Percentiles rank a stretch among this genome's conserved stretches.
These are phyloP conservation scores for Suhomyces sp. DNA, from an alignment of 805 yeast species.

Conservation along the genomic window DNA sequence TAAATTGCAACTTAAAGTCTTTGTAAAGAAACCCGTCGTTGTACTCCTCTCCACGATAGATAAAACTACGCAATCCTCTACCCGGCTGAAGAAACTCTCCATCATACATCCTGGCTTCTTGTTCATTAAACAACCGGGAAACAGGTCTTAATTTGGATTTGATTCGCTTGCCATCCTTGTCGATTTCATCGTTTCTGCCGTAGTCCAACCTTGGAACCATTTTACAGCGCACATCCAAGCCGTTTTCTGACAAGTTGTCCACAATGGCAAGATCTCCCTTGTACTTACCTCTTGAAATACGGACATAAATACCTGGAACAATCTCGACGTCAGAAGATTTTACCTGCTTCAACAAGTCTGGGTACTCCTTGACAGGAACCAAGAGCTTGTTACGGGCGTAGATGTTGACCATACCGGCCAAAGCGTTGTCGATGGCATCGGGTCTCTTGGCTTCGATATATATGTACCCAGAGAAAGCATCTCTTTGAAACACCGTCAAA, in stretches of 20 bases:
- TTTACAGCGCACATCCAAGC: slow-evolving; percentile 90
- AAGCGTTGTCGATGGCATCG: slow-evolving; percentile 85
- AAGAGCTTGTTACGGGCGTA: slow-evolving; percentile 70
- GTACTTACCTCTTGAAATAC: slow-evolving; percentile 87
- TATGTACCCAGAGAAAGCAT: slow-evolving; percentile 85
- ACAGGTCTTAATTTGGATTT: slow-evolving; percentile 74
- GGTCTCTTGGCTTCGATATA: slow-evolving; percentile 93
- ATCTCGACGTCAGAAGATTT: slow-evolving; percentile 84
- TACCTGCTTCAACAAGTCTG: slow-evolving; percentile 85
- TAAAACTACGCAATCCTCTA: slow-evolving; percentile 55
- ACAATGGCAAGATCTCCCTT: slow-evolving; percentile 92
- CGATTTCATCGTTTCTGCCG: slow-evolving; percentile 61
- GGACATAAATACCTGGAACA: slow-evolving; percentile 88
- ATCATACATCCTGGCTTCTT: slow-evolving; percentile 85
- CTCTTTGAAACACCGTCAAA: slow-evolving; percentile 89
- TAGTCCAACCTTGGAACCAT: slow-evolving; percentile 92
- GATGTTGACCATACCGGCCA: slow-evolving; percentile 86
- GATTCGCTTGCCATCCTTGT: slow-evolving; percentile 40
- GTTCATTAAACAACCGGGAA: slow-evolving; percentile 81
- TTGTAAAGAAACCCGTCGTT: slow-evolving; percentile 84
- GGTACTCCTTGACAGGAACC: slow-evolving; percentile 94
- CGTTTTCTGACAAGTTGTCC: slow-evolving; percentile 90
- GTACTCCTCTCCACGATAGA: slow-evolving; percentile 86
- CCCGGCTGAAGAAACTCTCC: slow-evolving; percentile 68
- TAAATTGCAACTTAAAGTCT: slow-evolving; percentile 77